Evolutionary conservation across 495 filamentous ascomycete species (phyloP), one percentile per base, ranked within the genome.

Genomic region (Xylaria cubensis): DNA sequence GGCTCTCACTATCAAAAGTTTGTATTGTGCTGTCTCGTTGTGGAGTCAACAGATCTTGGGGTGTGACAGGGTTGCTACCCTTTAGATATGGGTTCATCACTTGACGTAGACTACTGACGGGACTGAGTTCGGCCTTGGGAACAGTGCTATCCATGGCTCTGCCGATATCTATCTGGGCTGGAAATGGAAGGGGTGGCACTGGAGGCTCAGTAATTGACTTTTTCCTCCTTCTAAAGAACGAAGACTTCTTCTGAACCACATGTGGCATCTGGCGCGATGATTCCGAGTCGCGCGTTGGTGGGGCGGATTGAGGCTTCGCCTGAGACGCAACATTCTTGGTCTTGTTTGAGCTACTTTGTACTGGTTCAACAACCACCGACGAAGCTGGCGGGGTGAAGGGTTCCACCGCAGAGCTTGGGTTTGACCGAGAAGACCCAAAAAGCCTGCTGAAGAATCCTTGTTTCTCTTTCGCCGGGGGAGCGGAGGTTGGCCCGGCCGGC

Each of bases 211-310:
- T 67, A 82, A 90, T 67, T 3, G 94, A 97, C 82, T 93, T 94
- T 87, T 99, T 99, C 74, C 96, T 88, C 73, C 95, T 87, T 74
- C 96, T 87, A 82, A 99, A 98, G 85, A 99, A 98, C 0, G 90
- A 91, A 1, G 95, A 97, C 80, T 97, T 98, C 83, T 99, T 97
- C 69, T 90, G 92, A 67, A 98, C 73, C 7, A 86, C 83, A 86
- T 84, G 80, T 44, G 80, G 69, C 59, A 80, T 79, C 19, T 81
- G 83, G 21, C 79, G 79, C 34, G 81, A 78, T 59, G 77, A 46
- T 13, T 73, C 77, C 56, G 78, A 70, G 56, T 86, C 80, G 84
- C 86, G 81, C 15, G 83, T 82, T 29, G 86, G 87, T 15, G 86
- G 83, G 32, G 81, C 77, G 21, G 83, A 79, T 29, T 82, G 82